A percentile compares a stretch with the other conserved stretches of the same genome.
These are phyloP conservation scores for Nannizziopsis barbatae DNA, from an alignment of 2,329 filamentous ascomycete species.

Conservation along the genomic window DNA sequence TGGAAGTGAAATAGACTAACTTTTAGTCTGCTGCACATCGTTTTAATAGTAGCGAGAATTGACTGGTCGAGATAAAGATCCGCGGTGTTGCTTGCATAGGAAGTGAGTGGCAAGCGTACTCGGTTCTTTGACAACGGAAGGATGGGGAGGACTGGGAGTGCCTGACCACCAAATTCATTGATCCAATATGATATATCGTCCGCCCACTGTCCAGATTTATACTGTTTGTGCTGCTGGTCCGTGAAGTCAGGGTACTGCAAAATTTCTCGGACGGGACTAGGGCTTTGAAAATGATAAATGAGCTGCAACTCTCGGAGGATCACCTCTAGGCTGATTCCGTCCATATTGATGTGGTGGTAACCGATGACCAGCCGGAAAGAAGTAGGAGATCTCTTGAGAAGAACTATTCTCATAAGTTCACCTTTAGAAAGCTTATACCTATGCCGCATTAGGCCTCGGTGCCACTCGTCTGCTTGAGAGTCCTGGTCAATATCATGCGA, in stretches of 20 bases:
- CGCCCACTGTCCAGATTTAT: neutral
- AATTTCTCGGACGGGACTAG: conserved; percentile 14
- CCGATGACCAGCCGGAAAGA: no score
- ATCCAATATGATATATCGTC: neutral
- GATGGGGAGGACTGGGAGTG: neutral
- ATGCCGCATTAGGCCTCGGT: no score
- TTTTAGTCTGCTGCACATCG: conserved; percentile 18
- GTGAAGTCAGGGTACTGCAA: neutral
- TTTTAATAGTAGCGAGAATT: conserved; percentile 19
- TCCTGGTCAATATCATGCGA: no score
- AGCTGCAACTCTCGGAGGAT: conserved; percentile 37
- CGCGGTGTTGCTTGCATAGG: neutral
- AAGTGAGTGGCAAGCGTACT: neutral
- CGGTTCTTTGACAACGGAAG: neutral
- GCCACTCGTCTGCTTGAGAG: no score
- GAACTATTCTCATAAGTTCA: no score
- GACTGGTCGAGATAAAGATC: neutral
- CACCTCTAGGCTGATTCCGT: conserved; percentile 37
- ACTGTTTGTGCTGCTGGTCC: neutral
- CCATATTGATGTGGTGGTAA: conserved; percentile 43
- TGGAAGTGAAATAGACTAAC: conserved; percentile 40
- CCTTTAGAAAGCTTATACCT: no score
- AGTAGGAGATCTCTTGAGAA: no score
- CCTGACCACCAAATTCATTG: neutral
- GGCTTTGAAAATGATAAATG: conserved; percentile 24